Evolutionary conservation across 2,329 filamentous ascomycete species (phyloP).

Genomic region (Trichoderma simmonsii): DNA sequence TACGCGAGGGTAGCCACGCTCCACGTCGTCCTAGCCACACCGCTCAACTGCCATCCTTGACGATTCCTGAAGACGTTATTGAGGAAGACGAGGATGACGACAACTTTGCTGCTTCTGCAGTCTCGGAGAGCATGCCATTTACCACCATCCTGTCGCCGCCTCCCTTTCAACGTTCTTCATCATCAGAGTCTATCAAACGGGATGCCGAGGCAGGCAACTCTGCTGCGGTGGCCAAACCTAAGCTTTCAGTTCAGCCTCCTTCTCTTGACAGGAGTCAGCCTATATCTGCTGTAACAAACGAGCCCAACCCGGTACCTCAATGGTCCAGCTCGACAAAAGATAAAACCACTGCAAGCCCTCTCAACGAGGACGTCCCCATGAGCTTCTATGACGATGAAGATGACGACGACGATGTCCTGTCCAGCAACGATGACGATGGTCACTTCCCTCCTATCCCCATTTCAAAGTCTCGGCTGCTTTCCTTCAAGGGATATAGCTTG

Average conservation of each 20-base stretch:
- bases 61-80: constrained; percentile 37
- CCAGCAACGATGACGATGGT: constrained; percentile 36
- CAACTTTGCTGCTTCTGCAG: constrained; percentile 57
- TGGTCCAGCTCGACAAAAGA: constrained; percentile 26
- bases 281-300: constrained; percentile 9
- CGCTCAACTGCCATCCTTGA: constrained; percentile 31
- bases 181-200: constrained; percentile 29
- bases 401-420: constrained; percentile 41
- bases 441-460: not conserved
- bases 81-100: constrained; percentile 58
- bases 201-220: constrained; percentile 21
- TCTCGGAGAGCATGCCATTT: constrained; percentile 43
- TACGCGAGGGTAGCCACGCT: constrained; percentile 44
- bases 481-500: constrained; percentile 46
- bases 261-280: not conserved
- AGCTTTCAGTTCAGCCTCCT: not conserved
- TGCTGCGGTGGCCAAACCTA: not conserved
- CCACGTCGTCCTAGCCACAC: constrained; percentile 26
- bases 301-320: constrained; percentile 20
- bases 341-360: constrained; percentile 31
- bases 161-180: constrained; percentile 41
- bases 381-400: constrained; percentile 46
- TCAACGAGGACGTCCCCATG: constrained; percentile 40
- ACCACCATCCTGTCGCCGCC: constrained; percentile 52
- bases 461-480: constrained; percentile 14